These are phyloP conservation scores for Dictyostelium discoideum DNA, from an alignment of 78 protist genomes.

Conservation along the genomic window dicty_2.7 NC_007089.4:6226001-6226500, in stretches of 20 bases:
- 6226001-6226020: too few species aligned
- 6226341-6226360: too few species aligned
- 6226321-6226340: too few species aligned
- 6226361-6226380: not conserved
- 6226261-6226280: too few species aligned
- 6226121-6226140: not conserved
- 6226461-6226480: slow-evolving; percentile 33
- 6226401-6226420: not conserved
- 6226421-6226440: not conserved
- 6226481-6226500: slow-evolving; percentile 35
- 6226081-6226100: not conserved
- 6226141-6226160: not conserved
- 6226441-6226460: not conserved
- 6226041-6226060: not conserved
- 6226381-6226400: slow-evolving; percentile 5
- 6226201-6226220: too few species aligned
- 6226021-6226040: not conserved
- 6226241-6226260: too few species aligned
- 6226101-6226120: not conserved
- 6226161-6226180: not conserved
- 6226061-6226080: not conserved
- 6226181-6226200: not conserved
- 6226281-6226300: too few species aligned
- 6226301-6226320: too few species aligned
- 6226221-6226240: too few species aligned